Base-by-base conservation (phyloP, 2,329 filamentous ascomycete genomes). In the Calonectria naviculata region DNA sequence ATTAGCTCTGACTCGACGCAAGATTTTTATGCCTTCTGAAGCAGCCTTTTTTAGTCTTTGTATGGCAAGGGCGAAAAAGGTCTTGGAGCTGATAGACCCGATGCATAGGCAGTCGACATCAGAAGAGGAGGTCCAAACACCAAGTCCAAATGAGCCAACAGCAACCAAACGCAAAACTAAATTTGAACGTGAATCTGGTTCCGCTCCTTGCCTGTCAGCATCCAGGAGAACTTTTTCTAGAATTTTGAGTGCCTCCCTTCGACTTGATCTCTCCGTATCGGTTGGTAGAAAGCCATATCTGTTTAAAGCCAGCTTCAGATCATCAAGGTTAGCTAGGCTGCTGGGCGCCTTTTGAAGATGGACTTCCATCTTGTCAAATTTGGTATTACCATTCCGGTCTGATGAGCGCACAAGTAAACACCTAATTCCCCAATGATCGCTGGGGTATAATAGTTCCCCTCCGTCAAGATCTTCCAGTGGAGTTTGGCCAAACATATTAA, bases 91-190 rank as follows among this genome's bases (percentile, higher is more conserved):
- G 68, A 92, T 89, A 26, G 88, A 85, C 1, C 91, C 90, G 71
- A 93, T 89, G 74, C 88, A 92, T 7, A 93, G 85, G 75, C 90
- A 91, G 80, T 94, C 91, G 8, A 94, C 86, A 74, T 93, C 90
- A 1, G 91, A 93, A 0, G 85, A 79, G 2, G 83, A 76, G 1
- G 88, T 90, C 90, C 91, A 93, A 4, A 91, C 88, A 12, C 88
- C 89, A 4, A 93, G 82, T 4, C 88, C 89, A 75, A 91, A 93
- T 0, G 92, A 93, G 0, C 92, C 92, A n/a, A 93, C 90, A 0
- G 91, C 86, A 7, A 90, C 85, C 9, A 93, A 77, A 1, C 91
- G 82, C 42, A 92, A 79, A 2, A 78, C 76, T 9, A 80, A 77
- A 24, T 80, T 72, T 72, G 46, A 63, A 34, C 75, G 73, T 4